Percentiles rank a stretch among this genome's conserved stretches.
These are phyloP conservation scores for Babesia ovis DNA, from an alignment of 169 alveolate species.

Conservation along the genomic window DNA sequence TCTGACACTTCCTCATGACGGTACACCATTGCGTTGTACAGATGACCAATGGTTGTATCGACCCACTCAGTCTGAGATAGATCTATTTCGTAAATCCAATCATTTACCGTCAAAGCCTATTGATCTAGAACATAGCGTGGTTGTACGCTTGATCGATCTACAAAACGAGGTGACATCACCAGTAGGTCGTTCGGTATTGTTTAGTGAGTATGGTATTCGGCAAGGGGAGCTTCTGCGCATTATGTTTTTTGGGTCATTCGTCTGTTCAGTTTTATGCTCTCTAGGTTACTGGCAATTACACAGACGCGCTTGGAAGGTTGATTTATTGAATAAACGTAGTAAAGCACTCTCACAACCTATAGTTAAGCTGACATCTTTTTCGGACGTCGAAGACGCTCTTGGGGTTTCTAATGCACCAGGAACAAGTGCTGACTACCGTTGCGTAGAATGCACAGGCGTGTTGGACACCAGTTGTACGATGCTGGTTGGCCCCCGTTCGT, in stretches of 20 bases:
- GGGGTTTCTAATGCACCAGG: background rate
- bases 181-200: slow-evolving; percentile 72
- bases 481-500: slow-evolving; percentile 81
- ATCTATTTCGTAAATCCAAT: slow-evolving; percentile 34
- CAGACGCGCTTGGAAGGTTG: slow-evolving; percentile 76
- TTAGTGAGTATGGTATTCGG: slow-evolving; percentile 84
- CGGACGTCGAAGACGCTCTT: slow-evolving; percentile 1
- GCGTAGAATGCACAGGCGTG: slow-evolving; percentile 78
- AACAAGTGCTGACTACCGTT: slow-evolving; percentile 32
- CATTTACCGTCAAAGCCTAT: slow-evolving; percentile 66
- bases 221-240: slow-evolving; percentile 69
- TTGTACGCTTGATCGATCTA: slow-evolving; percentile 76
- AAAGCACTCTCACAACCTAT: slow-evolving; percentile 36
- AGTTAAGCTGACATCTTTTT: slow-evolving; percentile 22
- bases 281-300: slow-evolving; percentile 84
- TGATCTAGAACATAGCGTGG: slow-evolving; percentile 79
- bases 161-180: slow-evolving; percentile 79
- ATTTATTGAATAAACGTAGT: slow-evolving; percentile 45
- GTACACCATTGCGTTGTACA: slow-evolving; percentile 41
- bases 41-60: slow-evolving; percentile 65
- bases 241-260: slow-evolving; percentile 14
- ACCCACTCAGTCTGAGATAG: slow-evolving; percentile 46
- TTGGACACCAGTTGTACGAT: slow-evolving; percentile 77
- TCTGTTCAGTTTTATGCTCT: slow-evolving; percentile 16
- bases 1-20: slow-evolving; percentile 27